Percentiles rank a stretch among this genome's conserved stretches.
Evolutionary conservation across 257 asterid genomes (phyloP).

Genomic region (Eucommia ulmoides): DNA sequence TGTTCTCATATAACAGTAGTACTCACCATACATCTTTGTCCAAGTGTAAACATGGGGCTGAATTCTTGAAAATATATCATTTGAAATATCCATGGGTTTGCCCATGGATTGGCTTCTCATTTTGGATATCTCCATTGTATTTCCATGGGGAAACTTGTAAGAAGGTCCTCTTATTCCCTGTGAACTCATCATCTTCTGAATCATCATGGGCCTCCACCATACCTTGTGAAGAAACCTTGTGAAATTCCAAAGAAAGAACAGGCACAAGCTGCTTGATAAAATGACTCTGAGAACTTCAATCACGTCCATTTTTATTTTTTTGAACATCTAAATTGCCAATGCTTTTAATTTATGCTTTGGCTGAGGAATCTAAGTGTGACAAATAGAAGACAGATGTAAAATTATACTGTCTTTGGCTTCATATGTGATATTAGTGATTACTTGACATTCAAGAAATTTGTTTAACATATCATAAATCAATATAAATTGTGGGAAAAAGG

Average conservation of each 20-base stretch:
- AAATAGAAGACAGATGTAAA: neutral
- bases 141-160: constrained; percentile 55
- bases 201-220: constrained; percentile 34
- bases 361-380: neutral
- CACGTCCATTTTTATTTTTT: neutral
- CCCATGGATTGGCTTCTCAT: constrained; percentile 34
- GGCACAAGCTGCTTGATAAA: neutral
- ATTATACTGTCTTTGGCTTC: neutral
- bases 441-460: too few species aligned
- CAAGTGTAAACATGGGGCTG: constrained; percentile 62
- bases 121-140: constrained; percentile 30
- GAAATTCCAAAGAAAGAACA: constrained; percentile 18
- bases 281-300: neutral
- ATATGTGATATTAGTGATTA: too few species aligned
- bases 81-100: constrained; percentile 41
- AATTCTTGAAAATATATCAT: constrained; percentile 38
- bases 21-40: constrained; percentile 52
- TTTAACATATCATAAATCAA: too few species aligned
- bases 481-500: too few species aligned
- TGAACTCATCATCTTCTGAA: constrained; percentile 22
- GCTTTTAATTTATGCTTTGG: neutral
- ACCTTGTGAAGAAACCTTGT: constrained; percentile 27
- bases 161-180: constrained; percentile 58
- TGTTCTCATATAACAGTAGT: too few species aligned
- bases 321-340: neutral